A percentile compares a stretch with the other conserved stretches of the same genome.
Conservation (phyloP, 495 filamentous ascomycete species). For the Penicillium cinerascens region DNA sequence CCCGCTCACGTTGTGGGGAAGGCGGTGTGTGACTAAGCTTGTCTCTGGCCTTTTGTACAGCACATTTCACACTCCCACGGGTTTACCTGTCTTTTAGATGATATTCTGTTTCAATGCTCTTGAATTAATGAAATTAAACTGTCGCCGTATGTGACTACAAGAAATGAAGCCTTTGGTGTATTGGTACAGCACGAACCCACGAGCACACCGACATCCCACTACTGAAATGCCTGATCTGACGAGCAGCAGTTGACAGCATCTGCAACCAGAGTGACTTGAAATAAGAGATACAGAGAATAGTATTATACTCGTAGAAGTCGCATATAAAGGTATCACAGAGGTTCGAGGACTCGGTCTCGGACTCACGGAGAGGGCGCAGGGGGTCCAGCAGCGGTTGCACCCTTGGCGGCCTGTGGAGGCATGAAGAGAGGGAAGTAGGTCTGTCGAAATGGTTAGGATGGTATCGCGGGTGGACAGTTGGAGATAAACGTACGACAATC, state of each 20-base stretch:
- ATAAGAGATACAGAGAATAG: background rate
- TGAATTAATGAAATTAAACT: background rate
- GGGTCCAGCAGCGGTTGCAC: slow-evolving; percentile 41
- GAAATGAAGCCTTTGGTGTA: slow-evolving; percentile 5
- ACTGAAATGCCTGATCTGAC: background rate
- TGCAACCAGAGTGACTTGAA: background rate
- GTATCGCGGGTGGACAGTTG: background rate
- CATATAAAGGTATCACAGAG: slow-evolving; percentile 11
- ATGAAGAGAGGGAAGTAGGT: slow-evolving; percentile 85
- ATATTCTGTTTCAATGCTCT: background rate
- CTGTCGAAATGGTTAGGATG: slow-evolving; percentile 30
- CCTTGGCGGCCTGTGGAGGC: slow-evolving; percentile 47
- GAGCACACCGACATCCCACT: background rate
- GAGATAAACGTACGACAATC: slow-evolving; percentile 52
- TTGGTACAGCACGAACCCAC: slow-evolving; percentile 14
- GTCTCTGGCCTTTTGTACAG: background rate
- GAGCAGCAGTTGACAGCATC: background rate
- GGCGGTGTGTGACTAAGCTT: slow-evolving; percentile 39
- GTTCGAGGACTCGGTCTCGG: background rate
- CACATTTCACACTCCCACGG: too few species aligned
- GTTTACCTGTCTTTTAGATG: background rate
- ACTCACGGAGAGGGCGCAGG: slow-evolving; percentile 41
- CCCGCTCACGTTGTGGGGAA: slow-evolving; percentile 34
- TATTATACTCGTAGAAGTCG: slow-evolving; percentile 8
- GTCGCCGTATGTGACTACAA: background rate